A percentile compares a stretch with the other conserved stretches of the same genome.
Conservation (phyloP, 345 rosid genomes). For the Cardamine resedifolia region DNA sequence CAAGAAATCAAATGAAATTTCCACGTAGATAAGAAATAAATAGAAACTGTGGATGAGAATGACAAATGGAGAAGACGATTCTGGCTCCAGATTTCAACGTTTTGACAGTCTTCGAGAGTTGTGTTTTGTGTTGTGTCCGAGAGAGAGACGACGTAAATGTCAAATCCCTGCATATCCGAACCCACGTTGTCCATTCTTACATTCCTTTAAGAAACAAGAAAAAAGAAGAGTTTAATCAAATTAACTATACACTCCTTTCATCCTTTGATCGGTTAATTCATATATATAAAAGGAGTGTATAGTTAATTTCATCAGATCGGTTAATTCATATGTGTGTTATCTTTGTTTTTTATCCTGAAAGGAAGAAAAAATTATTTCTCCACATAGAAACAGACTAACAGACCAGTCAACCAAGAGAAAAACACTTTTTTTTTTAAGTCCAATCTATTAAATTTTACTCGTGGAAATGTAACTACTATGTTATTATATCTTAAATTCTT, state of each 20-base stretch:
- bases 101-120: constrained; percentile 58
- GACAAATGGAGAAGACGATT: constrained; percentile 91
- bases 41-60: constrained; percentile 57
- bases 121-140: constrained; percentile 42
- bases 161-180: constrained; percentile 61
- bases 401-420: constrained; percentile 19
- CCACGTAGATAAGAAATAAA: constrained; percentile 23
- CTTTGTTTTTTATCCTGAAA: not conserved
- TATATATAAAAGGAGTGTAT: too few relatives aligned
- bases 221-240: not conserved
- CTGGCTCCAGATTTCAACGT: constrained; percentile 79
- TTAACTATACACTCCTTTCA: constrained; percentile 6
- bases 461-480: too few relatives aligned
- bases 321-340: constrained; percentile 6
- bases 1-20: constrained; percentile 23
- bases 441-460: not conserved
- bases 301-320: too few relatives aligned
- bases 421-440: constrained; percentile 5
- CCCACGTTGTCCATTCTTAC: constrained; percentile 53
- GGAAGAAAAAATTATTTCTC: not conserved
- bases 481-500: too few relatives aligned
- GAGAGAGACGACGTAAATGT: constrained; percentile 46
- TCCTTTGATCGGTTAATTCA: constrained; percentile 14
- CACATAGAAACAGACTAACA: not conserved
- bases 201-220: constrained; percentile 16